Base-by-base conservation (phyloP, 257 asterid species). In the Nicotiana knightiana region DNA sequence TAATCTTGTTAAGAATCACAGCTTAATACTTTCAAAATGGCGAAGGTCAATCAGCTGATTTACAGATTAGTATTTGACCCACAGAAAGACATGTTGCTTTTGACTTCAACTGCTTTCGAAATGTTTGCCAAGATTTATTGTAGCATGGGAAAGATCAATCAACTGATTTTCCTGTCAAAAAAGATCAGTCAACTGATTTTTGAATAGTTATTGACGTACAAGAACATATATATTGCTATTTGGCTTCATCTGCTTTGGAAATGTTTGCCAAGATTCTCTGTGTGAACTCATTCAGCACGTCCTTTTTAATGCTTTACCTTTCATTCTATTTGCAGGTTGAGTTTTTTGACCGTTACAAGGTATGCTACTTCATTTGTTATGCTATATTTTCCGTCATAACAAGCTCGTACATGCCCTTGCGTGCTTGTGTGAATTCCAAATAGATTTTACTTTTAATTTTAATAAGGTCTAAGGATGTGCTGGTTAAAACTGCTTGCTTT, bases 321-420 rank as follows among this genome's bases (percentile, higher is more conserved):
- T 32, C 76, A 59, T 86, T 67, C 55, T 81, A 81, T 86, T 81
- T 86, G 87, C 96, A 96, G 99, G 92, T 94, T 88, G 97, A 91
- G 79, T 96, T 96, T 87, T 96, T 96, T 77, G 98, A 96, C 87
- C 92, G 87, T 66, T 90, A 91, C 91, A 96, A 96, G 99, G 99
- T 96, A 85, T 81, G 79, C 58, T 71, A 85, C 75, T 86, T 46
- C 57, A 65, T 83, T 7, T 83, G 76, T 9, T 54, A 51, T 28
- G 24, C 64, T 64, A n/a, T 48, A 9, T n/a, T 15, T 35, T 77
- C 77, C 26, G 28, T 66, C 12, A 73, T 73, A 53, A 48, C 62
- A 24, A 73, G 79, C 43, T 7, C 16, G 9, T 26, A 13, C 9
- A 55, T 71, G 59, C 37, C 59, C 26, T 15, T 73, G 79, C 26